Evolutionary conservation across 768 basidiomycete genomes (phyloP), one percentile per base, ranked within the genome.

Genomic region (Cystobasidium ongulense): DNA sequence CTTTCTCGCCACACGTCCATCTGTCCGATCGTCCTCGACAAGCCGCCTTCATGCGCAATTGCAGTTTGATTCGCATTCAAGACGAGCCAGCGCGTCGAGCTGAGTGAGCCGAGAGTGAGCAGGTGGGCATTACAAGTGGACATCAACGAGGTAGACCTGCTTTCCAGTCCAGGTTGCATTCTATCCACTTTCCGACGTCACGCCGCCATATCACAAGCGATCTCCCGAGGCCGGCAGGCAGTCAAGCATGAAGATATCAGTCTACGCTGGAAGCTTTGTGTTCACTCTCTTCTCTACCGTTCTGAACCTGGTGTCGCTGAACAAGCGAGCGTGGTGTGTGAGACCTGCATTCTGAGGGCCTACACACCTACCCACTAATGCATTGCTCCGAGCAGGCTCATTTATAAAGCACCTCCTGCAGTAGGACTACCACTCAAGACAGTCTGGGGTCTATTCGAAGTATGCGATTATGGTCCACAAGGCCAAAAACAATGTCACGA

Each of bases 241-340:
- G 29, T 59, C 23, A 10, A 59, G 13, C 57, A 59, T 59, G 57
- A 59, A 59, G 57, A 59, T 59, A 17, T 59, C 57, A 35, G 41
- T 64, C 63, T 64, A 64, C 38, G 63, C 63, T 2, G 35, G 35
- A 38, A 38, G 36, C 23, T 64, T 64, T 35, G 63, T 64, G 33
- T 64, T 64, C 63, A 64, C 63, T 7, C 63, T 64, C 38, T 64
- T 64, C 23, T 64, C 63, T 5, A 64, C 63, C 27, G 17, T 43
- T 7, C 63, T 64, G 8, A 64, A 64, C 27, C 29, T 64, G 36
- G 18, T 64, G 10, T 35, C 63, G 3, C 35, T 64, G 36, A 64
- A 64, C 63, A 64, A 36, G 38, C 63, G 35, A 5, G 15, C 35
- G 18, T 64, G 63, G 63, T 64, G 5, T 13, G 63, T 35, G 39